Evolutionary conservation across 148 eudicot species (phyloP).

Genomic region (Spergularia bocconei): DNA sequence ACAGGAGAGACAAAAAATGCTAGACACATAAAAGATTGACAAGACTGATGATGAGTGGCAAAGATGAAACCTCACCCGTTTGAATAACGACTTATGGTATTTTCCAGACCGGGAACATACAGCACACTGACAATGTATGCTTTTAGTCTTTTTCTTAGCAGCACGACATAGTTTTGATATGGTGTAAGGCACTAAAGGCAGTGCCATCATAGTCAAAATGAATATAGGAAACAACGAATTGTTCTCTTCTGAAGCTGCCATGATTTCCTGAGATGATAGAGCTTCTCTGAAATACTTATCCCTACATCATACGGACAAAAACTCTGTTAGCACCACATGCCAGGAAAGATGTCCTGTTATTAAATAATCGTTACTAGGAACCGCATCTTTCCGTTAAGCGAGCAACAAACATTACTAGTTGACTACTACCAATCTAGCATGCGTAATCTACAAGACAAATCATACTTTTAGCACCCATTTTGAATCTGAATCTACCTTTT

Average conservation of each 20-base stretch:
- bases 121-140: slow-evolving; percentile 72
- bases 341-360: not conserved
- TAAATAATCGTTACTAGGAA: too few species aligned
- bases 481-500: not conserved
- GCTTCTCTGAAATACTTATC: slow-evolving; percentile 24
- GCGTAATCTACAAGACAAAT: not conserved
- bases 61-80: slow-evolving; percentile 45
- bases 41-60: not conserved
- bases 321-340: slow-evolving; percentile 11
- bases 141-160: slow-evolving; percentile 64
- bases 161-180: slow-evolving; percentile 69
- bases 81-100: slow-evolving; percentile 69
- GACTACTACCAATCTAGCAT: not conserved
- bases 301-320: slow-evolving; percentile 17
- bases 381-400: not conserved
- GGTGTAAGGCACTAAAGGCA: slow-evolving; percentile 92
- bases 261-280: slow-evolving; percentile 27
- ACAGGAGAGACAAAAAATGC: not conserved
- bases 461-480: not conserved
- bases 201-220: slow-evolving; percentile 75
- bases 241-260: slow-evolving; percentile 91
- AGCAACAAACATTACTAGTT: not conserved
- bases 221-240: slow-evolving; percentile 87
- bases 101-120: slow-evolving; percentile 81
- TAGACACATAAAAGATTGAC: not conserved